Evolutionary conservation across 2,329 filamentous ascomycete species (phyloP).

Genomic region (Colletotrichum tanaceti): DNA sequence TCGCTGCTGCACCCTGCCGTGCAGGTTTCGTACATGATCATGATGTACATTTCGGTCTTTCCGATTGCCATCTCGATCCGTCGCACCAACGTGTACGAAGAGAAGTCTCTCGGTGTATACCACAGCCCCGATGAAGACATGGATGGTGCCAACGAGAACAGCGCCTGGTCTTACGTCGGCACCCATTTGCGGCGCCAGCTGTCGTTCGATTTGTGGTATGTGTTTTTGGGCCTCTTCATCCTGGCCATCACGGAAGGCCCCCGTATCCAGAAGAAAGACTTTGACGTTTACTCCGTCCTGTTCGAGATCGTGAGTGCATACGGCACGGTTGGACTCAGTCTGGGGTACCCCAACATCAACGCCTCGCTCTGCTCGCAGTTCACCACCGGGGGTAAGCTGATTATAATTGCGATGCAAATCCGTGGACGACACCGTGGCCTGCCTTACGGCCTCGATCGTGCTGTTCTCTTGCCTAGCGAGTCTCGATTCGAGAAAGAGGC

Average conservation of each 20-base stretch:
- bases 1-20: conserved; percentile 86
- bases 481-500: conserved; percentile 65
- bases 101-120: conserved; percentile 84
- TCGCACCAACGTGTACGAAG: conserved; percentile 95
- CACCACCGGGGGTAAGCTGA: conserved; percentile 75
- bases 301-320: conserved; percentile 93
- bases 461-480: conserved; percentile 69
- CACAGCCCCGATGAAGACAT: conserved; percentile 59
- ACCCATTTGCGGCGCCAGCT: conserved; percentile 92
- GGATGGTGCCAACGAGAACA: conserved; percentile 63
- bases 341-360: conserved; percentile 82
- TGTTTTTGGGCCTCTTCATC: conserved; percentile 93
- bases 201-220: conserved; percentile 97
- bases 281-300: conserved; percentile 76
- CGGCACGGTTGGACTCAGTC: conserved; percentile 90
- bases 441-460: conserved; percentile 74
- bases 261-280: conserved; percentile 71
- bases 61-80: conserved; percentile 96
- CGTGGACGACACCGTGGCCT: conserved; percentile 76
- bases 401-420: conserved; percentile 76
- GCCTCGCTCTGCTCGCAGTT: conserved; percentile 88
- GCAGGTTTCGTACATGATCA: conserved; percentile 93
- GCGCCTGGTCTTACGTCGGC: conserved; percentile 84
- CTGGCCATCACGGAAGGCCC: conserved; percentile 87
- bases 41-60: conserved; percentile 99